Conservation (phyloP, 176 grass and related monocot genomes). For the Elymus sibiricus region DNA sequence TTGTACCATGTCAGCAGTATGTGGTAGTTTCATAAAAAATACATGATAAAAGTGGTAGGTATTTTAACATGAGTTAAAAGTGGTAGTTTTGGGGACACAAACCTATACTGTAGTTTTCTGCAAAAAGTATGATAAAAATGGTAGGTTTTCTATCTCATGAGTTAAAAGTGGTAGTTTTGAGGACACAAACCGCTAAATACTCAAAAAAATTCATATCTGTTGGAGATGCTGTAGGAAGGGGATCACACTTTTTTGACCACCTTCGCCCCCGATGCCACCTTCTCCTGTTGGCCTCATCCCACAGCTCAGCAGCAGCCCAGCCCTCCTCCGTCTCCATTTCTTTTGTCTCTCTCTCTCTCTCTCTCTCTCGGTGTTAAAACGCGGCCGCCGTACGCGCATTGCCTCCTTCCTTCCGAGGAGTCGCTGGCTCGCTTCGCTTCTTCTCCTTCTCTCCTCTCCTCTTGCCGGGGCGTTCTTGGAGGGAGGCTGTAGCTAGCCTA, state of each 20-base stretch:
- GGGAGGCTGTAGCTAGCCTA: neutral
- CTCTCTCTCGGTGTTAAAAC: constrained; percentile 21
- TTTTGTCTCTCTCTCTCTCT: constrained; percentile 34
- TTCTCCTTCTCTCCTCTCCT: neutral
- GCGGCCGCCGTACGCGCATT: constrained; percentile 45
- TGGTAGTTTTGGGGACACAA: too few species aligned
- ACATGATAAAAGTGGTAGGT: too few species aligned
- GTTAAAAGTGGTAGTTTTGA: too few species aligned
- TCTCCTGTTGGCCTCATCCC: constrained; percentile 28
- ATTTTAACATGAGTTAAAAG: too few species aligned
- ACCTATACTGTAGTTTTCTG: too few species aligned
- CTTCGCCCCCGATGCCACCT: constrained; percentile 33
- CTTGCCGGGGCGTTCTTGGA: constrained; percentile 21
- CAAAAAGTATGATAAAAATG: too few species aligned
- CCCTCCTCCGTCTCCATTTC: constrained; percentile 20
- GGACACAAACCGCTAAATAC: too few species aligned
- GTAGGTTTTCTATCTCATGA: too few species aligned
- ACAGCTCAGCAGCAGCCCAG: constrained; percentile 44
- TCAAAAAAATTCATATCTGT: too few species aligned
- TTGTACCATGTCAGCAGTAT: too few species aligned
- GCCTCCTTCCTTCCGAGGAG: constrained; percentile 9
- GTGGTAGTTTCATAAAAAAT: too few species aligned
- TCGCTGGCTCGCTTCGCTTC: neutral
- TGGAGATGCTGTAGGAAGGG: neutral
- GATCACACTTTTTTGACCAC: constrained; percentile 30